A percentile compares a stretch with the other conserved stretches of the same genome.
Conservation (phyloP, 2,329 filamentous ascomycete species). For the Colletotrichum ledebouriae region DNA sequence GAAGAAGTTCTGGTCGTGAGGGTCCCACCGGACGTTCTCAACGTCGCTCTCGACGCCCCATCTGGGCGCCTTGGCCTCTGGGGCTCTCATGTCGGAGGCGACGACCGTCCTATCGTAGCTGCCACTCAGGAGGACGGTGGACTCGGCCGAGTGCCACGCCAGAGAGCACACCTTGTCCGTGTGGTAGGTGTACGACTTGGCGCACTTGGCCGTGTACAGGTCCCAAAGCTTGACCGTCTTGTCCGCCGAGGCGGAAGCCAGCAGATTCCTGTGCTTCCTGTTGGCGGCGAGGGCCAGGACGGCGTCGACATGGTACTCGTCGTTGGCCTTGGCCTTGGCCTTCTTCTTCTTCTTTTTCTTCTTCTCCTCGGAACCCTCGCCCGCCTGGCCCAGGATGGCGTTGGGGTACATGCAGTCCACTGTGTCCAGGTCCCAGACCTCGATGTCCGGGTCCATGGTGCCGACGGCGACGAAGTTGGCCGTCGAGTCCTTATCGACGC, state of each 20-base stretch:
- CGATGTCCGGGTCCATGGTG: constrained; percentile 98
- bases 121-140: constrained; percentile 90
- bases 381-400: constrained; percentile 88
- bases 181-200: constrained; percentile 95
- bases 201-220: constrained; percentile 89
- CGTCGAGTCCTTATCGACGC: constrained; percentile 71
- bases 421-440: constrained; percentile 97
- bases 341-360: constrained; percentile 93
- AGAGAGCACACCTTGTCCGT: constrained; percentile 98
- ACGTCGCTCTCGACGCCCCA: constrained; percentile 98
- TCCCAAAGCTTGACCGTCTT: constrained; percentile 99
- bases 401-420: constrained; percentile 99
- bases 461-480: constrained; percentile 96
- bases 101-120: constrained; percentile 96
- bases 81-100: constrained; percentile 95
- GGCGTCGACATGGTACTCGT: constrained; percentile 93
- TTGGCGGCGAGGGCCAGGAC: constrained; percentile 93
- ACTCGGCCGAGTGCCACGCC: constrained; percentile 90
- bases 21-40: constrained; percentile 92
- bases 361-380: constrained; percentile 68
- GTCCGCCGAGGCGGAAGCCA: constrained; percentile 95
- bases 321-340: constrained; percentile 86
- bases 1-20: constrained; percentile 93
- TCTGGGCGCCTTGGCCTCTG: constrained; percentile 82
- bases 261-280: constrained; percentile 90